Evolutionary conservation across 805 yeast species (phyloP).

Genomic region (Barnettozyma populi): DNA sequence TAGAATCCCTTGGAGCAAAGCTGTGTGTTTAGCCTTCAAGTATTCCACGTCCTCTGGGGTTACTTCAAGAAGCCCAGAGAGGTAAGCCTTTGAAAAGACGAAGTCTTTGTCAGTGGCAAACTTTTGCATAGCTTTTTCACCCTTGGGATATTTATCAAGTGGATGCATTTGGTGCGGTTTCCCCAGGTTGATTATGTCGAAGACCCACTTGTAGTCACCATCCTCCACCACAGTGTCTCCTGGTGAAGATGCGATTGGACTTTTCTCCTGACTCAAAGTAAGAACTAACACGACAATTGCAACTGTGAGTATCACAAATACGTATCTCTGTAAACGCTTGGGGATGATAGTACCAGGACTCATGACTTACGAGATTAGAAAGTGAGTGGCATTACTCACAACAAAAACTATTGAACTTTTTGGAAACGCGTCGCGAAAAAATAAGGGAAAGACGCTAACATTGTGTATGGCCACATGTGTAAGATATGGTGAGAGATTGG

Average conservation of each 20-base stretch:
- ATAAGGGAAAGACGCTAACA: too few species aligned
- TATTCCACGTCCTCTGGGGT: constrained; percentile 29
- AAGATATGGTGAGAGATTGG: too few species aligned
- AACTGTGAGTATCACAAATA: background rate
- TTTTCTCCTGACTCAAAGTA: background rate
- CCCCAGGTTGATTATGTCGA: constrained; percentile 25
- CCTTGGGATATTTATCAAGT: constrained; percentile 38
- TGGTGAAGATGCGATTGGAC: background rate
- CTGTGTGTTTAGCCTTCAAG: constrained; percentile 34
- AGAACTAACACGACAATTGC: background rate
- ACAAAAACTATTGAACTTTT: background rate
- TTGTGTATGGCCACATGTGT: too few species aligned
- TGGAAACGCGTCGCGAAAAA: background rate
- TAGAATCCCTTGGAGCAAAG: constrained; percentile 29
- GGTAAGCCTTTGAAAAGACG: constrained; percentile 40
- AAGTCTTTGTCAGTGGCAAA: constrained; percentile 37
- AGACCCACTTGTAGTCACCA: constrained; percentile 21
- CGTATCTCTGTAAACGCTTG: constrained; percentile 3
- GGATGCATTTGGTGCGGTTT: constrained; percentile 33
- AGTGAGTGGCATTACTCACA: background rate
- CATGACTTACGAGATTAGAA: background rate
- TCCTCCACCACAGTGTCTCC: background rate
- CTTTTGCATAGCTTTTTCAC: constrained; percentile 38
- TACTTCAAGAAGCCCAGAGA: constrained; percentile 39
- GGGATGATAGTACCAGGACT: background rate